A percentile compares a stretch with the other conserved stretches of the same genome.
These are phyloP conservation scores for Suhomyces prunicola DNA, from an alignment of 805 yeast species.

Conservation along the genomic window DNA sequence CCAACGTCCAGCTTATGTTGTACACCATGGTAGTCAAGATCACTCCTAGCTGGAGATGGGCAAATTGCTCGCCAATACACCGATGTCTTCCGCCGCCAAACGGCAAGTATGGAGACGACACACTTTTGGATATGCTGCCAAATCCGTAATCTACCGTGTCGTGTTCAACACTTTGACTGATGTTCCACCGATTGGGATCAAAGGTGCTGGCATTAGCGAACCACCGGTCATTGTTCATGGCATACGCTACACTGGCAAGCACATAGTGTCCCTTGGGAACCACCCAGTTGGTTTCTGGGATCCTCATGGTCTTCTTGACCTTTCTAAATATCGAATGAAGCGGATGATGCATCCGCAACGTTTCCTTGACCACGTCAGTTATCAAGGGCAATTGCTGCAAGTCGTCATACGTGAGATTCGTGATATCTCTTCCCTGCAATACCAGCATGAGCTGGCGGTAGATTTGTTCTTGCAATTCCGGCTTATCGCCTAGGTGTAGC, in stretches of 20 bases:
- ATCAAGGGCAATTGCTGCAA: conserved; percentile 76
- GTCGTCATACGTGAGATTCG: conserved; percentile 74
- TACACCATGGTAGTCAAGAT: conserved; percentile 70
- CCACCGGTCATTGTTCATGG: conserved; percentile 71
- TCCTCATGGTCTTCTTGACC: conserved; percentile 72
- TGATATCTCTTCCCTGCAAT: conserved; percentile 41
- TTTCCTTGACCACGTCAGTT: conserved; percentile 83
- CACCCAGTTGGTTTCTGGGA: conserved; percentile 72
- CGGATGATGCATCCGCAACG: conserved; percentile 93
- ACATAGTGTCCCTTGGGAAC: conserved; percentile 89
- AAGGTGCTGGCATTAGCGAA: conserved; percentile 73
- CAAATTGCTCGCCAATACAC: conserved; percentile 98
- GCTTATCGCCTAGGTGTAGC: conserved; percentile 82
- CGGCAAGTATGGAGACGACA: conserved; percentile 90
- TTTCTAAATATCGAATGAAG: conserved; percentile 92
- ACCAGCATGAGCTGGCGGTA: conserved; percentile 69
- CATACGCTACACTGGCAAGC: conserved; percentile 89
- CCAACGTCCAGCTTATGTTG: conserved; percentile 69
- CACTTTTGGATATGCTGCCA: conserved; percentile 94
- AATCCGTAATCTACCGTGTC: conserved; percentile 83
- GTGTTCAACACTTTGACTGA: conserved; percentile 9
- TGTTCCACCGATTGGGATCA: conserved; percentile 84
- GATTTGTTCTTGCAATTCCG: conserved; percentile 77
- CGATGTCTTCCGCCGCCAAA: conserved; percentile 99
- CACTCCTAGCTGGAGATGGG: conserved; percentile 86